Evolutionary conservation across 2,329 filamentous ascomycete genomes (phyloP).

Genomic region (Hymenoscyphus fructigenus): DNA sequence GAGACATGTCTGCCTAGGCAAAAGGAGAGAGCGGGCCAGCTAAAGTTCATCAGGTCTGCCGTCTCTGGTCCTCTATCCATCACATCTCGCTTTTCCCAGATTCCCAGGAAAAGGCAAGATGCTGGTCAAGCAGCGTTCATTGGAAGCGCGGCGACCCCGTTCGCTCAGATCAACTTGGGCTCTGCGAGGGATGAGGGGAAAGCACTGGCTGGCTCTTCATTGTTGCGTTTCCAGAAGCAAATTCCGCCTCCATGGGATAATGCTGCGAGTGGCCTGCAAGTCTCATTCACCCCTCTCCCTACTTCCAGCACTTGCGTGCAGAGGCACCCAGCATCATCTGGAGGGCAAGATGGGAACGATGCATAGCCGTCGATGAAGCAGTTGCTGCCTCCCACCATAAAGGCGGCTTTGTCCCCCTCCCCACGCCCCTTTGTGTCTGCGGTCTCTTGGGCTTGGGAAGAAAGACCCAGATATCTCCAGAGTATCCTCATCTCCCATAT

Average conservation of each 20-base stretch:
- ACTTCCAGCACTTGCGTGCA: slow-evolving; percentile 23
- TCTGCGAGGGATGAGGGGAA: background rate
- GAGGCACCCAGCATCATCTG: slow-evolving; percentile 13
- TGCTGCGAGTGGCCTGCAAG: slow-evolving; percentile 6
- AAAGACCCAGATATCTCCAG: background rate
- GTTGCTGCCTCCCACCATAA: slow-evolving; percentile 20
- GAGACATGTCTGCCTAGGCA: background rate
- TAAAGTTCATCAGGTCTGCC: background rate
- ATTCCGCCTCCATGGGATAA: slow-evolving; percentile 6
- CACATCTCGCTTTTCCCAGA: slow-evolving; percentile 9
- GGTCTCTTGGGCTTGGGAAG: background rate
- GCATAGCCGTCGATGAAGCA: slow-evolving; percentile 8
- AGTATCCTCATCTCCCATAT: slow-evolving; percentile 9
- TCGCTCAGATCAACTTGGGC: background rate
- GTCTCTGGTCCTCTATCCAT: background rate
- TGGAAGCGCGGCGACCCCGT: background rate
- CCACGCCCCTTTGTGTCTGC: background rate
- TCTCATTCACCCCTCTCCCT: slow-evolving; percentile 22
- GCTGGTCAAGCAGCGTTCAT: background rate
- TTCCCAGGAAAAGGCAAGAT: slow-evolving; percentile 5
- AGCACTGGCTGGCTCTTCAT: background rate
- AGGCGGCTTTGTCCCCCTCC: slow-evolving; percentile 23
- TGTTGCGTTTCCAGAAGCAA: slow-evolving; percentile 21
- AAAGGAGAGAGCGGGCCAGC: background rate
- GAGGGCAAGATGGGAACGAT: slow-evolving; percentile 7